Conservation (phyloP, 805 yeast species). For the Schizosaccharomyces cryophilus region DNA sequence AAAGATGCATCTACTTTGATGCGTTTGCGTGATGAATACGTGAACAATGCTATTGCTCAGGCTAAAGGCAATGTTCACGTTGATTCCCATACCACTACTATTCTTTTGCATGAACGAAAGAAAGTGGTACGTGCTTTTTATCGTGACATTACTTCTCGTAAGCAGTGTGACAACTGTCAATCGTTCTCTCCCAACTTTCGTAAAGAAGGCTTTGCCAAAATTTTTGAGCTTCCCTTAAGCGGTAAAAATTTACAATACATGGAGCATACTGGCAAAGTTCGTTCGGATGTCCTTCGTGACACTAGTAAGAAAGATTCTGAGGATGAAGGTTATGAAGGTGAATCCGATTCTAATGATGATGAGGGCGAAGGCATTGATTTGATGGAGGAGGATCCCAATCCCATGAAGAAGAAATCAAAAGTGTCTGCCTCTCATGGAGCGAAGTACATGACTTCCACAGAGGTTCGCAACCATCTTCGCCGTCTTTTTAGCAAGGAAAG, state of each 20-base stretch:
- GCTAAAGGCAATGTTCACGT: slow-evolving; percentile 41
- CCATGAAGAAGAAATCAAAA: slow-evolving; percentile 30
- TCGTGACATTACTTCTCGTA: slow-evolving; percentile 43
- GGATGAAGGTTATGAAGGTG: slow-evolving; percentile 3
- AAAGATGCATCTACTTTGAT: slow-evolving; percentile 15
- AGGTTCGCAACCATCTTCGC: slow-evolving; percentile 54
- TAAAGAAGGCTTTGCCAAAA: slow-evolving; percentile 81
- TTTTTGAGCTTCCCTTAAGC: slow-evolving; percentile 64
- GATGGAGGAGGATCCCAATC: slow-evolving; percentile 16
- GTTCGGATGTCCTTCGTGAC: slow-evolving; percentile 43
- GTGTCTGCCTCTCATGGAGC: slow-evolving; percentile 17
- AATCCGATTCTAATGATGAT: slow-evolving; percentile 7
- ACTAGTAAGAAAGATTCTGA: slow-evolving; percentile 7
- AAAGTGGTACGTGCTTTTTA: slow-evolving; percentile 41
- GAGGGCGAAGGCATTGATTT: slow-evolving; percentile 10
- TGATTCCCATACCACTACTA: slow-evolving; percentile 56
- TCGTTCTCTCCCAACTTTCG: slow-evolving; percentile 66
- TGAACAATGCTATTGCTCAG: slow-evolving; percentile 30
- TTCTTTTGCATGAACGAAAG: slow-evolving; percentile 74
- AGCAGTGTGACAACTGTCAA: slow-evolving; percentile 75
- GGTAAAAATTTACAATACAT: slow-evolving; percentile 67
- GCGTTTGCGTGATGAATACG: slow-evolving; percentile 41
- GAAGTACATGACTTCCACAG: slow-evolving; percentile 69
- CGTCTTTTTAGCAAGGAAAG: slow-evolving; percentile 56
- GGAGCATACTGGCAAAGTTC: slow-evolving; percentile 50